Conservation (phyloP, 768 basidiomycete species). For the Favolaschia claudopus region DNA sequence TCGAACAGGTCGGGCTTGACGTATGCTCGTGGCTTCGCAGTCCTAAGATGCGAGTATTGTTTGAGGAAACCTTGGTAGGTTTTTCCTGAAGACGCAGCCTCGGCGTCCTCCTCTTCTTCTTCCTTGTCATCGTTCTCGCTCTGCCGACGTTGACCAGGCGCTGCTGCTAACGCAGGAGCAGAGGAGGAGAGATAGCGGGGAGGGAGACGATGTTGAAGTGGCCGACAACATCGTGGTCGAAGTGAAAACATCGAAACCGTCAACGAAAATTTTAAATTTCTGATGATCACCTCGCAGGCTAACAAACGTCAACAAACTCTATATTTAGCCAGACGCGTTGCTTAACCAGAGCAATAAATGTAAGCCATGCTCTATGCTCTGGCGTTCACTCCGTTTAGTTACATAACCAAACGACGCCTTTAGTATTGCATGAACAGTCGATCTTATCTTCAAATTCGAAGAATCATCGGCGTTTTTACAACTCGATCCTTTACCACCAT, state of each 20-base stretch:
- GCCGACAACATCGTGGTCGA: slow-evolving; percentile 16
- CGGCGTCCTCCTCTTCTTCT: slow-evolving; percentile 26
- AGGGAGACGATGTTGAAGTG: not conserved
- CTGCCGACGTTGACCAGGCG: not conserved
- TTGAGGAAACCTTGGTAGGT: slow-evolving; percentile 31
- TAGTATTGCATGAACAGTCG: slow-evolving; percentile 7
- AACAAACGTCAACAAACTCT: not conserved
- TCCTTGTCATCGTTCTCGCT: slow-evolving; percentile 3
- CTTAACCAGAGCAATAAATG: not conserved
- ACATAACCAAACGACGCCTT: not conserved
- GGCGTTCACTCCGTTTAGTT: too few relatives aligned
- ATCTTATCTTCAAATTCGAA: too few relatives aligned
- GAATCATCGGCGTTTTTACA: not conserved
- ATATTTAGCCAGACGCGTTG: not conserved
- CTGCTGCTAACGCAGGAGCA: not conserved
- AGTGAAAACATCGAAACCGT: slow-evolving; percentile 21
- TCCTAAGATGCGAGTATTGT: slow-evolving; percentile 51
- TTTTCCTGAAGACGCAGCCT: slow-evolving; percentile 25
- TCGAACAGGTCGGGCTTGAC: slow-evolving; percentile 65
- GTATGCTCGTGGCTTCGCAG: slow-evolving; percentile 63
- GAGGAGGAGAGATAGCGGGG: slow-evolving; percentile 8
- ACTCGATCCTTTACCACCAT: slow-evolving; percentile 44
- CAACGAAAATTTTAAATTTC: not conserved
- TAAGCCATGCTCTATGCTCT: too few relatives aligned
- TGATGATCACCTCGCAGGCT: not conserved